phyloP scores from a whole-genome alignment of 129 eudicot genomes.

The Solidago caesia region DNA sequence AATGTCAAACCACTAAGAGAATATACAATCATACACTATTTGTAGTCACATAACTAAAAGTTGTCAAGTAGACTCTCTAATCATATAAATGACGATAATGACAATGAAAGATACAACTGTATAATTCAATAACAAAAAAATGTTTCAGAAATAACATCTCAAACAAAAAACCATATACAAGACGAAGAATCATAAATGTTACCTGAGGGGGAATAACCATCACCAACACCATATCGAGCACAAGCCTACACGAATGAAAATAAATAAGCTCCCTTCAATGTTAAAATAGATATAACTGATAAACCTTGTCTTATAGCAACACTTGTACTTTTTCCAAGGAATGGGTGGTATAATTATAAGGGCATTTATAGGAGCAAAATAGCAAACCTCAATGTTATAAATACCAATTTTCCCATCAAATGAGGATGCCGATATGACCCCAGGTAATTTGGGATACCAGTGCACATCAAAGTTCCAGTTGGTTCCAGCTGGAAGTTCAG shows the following conservation, averaged over 20 bases:
- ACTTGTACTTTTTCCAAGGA: background rate
- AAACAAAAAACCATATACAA: background rate
- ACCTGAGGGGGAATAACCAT: slow-evolving; percentile 70
- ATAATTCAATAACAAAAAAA: background rate
- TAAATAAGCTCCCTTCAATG: background rate
- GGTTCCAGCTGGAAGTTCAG: slow-evolving; percentile 95
- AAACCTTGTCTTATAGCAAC: background rate
- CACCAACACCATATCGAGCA: slow-evolving; percentile 73
- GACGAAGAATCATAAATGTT: slow-evolving; percentile 11
- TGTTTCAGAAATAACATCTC: background rate
- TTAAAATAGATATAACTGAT: background rate
- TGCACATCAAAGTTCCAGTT: slow-evolving; percentile 95
- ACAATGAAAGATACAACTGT: background rate
- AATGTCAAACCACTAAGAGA: too few species aligned
- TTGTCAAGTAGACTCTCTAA: background rate
- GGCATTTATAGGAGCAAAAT: slow-evolving; percentile 13
- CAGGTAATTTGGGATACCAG: slow-evolving; percentile 93
- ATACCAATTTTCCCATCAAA: slow-evolving; percentile 93
- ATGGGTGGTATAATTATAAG: slow-evolving; percentile 3
- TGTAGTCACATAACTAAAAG: background rate
- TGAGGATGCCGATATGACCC: slow-evolving; percentile 93
- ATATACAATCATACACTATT: background rate
- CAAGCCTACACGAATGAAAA: slow-evolving; percentile 55
- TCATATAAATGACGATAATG: background rate
- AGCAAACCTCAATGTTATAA: slow-evolving; percentile 80